Percentiles rank a stretch among this genome's conserved stretches.
These are phyloP conservation scores for Primulina tabacum DNA, from an alignment of 257 asterid genomes.

Conservation along the genomic window DNA sequence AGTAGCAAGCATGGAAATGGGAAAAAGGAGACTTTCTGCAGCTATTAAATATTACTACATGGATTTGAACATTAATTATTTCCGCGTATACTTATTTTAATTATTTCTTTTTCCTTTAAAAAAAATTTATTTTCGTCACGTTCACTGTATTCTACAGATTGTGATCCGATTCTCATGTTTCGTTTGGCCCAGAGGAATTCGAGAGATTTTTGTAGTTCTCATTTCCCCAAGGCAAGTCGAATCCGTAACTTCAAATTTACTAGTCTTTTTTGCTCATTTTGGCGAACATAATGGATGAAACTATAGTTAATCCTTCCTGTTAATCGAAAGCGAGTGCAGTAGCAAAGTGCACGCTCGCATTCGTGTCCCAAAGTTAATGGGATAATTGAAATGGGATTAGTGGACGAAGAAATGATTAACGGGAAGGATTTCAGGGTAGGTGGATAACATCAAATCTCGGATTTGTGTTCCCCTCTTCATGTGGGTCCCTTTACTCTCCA, in stretches of 20 bases:
- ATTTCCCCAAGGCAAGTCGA: no score
- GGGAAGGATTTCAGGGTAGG: not conserved
- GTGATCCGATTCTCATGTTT: constrained; percentile 30
- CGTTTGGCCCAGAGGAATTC: constrained; percentile 25
- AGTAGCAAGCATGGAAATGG: constrained; percentile 15
- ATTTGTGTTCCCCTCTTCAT: not conserved
- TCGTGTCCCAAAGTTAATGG: not conserved
- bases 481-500: not conserved
- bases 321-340: not conserved
- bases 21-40: constrained; percentile 36
- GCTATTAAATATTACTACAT: constrained; percentile 24
- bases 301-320: no score
- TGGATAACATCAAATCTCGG: not conserved
- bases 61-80: constrained; percentile 10
- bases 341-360: not conserved
- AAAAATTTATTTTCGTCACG: not conserved
- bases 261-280: not conserved
- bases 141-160: constrained; percentile 20
- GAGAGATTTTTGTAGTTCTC: constrained; percentile 14
- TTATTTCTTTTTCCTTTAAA: not conserved
- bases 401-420: not conserved
- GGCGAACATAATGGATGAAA: not conserved
- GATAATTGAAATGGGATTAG: not conserved
- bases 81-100: not conserved
- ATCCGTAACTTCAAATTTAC: not conserved